Evolutionary conservation across 768 basidiomycete genomes (phyloP).

Genomic region (Pleurotus eryngii): DNA sequence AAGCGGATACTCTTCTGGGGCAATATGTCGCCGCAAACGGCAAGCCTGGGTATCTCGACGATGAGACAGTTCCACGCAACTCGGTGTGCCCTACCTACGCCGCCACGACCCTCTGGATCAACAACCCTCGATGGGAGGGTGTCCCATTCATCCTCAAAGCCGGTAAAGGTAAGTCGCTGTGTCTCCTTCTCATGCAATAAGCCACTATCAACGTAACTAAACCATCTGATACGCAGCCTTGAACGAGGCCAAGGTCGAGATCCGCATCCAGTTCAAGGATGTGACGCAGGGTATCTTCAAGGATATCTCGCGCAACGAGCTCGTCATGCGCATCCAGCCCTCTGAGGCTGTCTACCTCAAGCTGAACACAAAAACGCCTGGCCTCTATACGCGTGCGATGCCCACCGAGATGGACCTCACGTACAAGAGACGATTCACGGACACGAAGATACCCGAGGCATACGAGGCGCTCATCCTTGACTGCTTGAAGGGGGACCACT

Average conservation of each 20-base stretch:
- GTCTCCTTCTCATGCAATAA: too few species aligned
- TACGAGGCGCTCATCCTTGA: slow-evolving; percentile 96
- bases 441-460: slow-evolving; percentile 91
- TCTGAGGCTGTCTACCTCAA: slow-evolving; percentile 97
- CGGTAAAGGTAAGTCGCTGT: slow-evolving; percentile 90
- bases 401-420: slow-evolving; percentile 98
- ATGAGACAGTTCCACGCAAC: slow-evolving; percentile 88
- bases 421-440: slow-evolving; percentile 92
- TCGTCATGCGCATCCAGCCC: slow-evolving; percentile 96
- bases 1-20: slow-evolving; percentile 81
- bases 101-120: slow-evolving; percentile 84
- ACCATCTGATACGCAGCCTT: slow-evolving; percentile 54
- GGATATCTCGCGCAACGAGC: slow-evolving; percentile 93
- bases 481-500: slow-evolving; percentile 96
- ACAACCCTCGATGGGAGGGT: slow-evolving; percentile 97
- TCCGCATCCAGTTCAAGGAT: slow-evolving; percentile 97
- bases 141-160: slow-evolving; percentile 99
- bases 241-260: slow-evolving; percentile 98
- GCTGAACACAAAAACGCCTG: slow-evolving; percentile 92
- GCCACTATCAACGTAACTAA: too few species aligned
- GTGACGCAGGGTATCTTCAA: slow-evolving; percentile 96
- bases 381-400: slow-evolving; percentile 83
- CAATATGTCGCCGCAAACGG: slow-evolving; percentile 88
- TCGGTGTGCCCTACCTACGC: slow-evolving; percentile 96
- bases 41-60: slow-evolving; percentile 99